Evolutionary conservation across 169 alveolate genomes (phyloP), one percentile per base, ranked within the genome.

Genomic region (Cryptosporidium andersoni): DNA sequence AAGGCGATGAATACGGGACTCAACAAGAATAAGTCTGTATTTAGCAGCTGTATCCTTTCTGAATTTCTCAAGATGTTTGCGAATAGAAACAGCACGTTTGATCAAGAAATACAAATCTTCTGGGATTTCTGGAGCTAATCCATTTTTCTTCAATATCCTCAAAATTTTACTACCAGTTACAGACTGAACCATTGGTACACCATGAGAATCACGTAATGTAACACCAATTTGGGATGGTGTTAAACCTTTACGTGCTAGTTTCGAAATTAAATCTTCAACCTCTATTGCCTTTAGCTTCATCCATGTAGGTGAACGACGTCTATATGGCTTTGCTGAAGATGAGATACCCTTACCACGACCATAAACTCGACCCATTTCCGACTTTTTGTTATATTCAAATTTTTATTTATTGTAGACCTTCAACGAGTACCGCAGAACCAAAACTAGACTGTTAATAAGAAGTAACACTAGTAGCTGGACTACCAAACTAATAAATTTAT

Each of bases 171-270:
- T 93, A 80, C 99, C 99, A 37, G 99, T 97, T 81, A 98, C 93
- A 81, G 95, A 92, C 88, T 94, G 95, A 11, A 97, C 99, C 93
- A 95, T 96, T 42, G 99, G 99, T 64, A 98, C 91, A 40, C 99
- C 99, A 92, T 92, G 93, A 91, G 96, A 93, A 92, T 98, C 99
- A 88, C 99, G 95, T 74, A 98, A 95, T 63, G 96, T 91, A 55
- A 97, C 99, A 89, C 99, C 99, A 81, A 98, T 97, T 94, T 97
- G 90, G 91, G 98, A 95, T 56, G 99, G 99, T 56, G 98, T 95
- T 80, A 94, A 93, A 62, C 99, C 99, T 92, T 98, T 98, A 94
- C 96, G 97, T 80, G 99, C 99, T 63, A 98, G 93, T 90, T 95
- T 96, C 80, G 92, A 95, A 65, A 97, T 96, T 80, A 94, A 95